Evolutionary conservation across 768 basidiomycete genomes (phyloP).

Genomic region (Auriscalpium microsporum): DNA sequence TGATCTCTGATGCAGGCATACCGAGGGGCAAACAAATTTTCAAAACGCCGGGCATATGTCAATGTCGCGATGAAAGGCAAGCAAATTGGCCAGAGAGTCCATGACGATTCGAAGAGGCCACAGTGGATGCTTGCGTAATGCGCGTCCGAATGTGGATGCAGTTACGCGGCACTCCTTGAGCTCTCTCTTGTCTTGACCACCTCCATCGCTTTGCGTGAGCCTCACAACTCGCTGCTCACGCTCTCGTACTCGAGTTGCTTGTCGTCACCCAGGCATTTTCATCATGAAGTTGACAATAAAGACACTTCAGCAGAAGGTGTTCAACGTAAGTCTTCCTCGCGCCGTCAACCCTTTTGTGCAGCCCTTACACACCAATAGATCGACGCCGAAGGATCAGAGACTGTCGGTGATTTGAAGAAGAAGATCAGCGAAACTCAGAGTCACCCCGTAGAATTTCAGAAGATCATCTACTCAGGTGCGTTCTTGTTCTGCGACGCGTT

Average conservation of each 20-base stretch:
- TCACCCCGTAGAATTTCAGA: conserved; percentile 68
- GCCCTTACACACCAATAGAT: conserved; percentile 33
- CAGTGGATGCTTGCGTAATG: not conserved
- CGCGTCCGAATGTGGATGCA: not conserved
- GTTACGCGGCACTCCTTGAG: conserved; percentile 4
- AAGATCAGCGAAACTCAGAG: conserved; percentile 76
- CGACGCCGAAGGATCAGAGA: conserved; percentile 70
- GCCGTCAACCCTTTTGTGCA: not conserved
- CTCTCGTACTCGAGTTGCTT: conserved; percentile 2
- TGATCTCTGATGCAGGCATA: too few relatives aligned
- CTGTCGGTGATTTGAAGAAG: conserved; percentile 69
- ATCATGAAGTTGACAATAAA: conserved; percentile 92
- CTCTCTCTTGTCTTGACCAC: conserved; percentile 5
- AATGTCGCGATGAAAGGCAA: too few relatives aligned
- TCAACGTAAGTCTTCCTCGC: conserved; percentile 43
- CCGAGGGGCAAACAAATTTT: too few relatives aligned
- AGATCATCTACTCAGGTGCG: conserved; percentile 91
- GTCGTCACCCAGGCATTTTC: conserved; percentile 11
- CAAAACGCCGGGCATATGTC: too few relatives aligned
- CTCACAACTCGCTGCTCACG: not conserved
- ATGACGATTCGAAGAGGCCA: too few relatives aligned
- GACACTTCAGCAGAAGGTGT: conserved; percentile 90
- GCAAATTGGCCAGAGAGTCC: too few relatives aligned
- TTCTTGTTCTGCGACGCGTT: conserved; percentile 5
- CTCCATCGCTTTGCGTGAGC: not conserved